Evolutionary conservation across 2,329 filamentous ascomycete genomes (phyloP).

Genomic region (Pseudogymnoascus sp.): DNA sequence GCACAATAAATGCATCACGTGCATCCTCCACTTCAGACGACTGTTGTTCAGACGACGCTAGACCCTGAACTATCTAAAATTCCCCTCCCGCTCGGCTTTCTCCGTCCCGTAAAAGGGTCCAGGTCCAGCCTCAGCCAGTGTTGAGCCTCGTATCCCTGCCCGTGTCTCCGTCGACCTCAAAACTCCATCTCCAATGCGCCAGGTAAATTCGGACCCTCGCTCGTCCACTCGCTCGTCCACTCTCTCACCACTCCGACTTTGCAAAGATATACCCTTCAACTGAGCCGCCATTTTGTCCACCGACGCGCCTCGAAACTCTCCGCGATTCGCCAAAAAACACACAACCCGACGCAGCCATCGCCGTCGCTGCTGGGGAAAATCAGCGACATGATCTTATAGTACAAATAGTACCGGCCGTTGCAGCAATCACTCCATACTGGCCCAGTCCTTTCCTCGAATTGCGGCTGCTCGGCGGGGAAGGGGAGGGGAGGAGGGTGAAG

Average conservation of each 20-base stretch:
- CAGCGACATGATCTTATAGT: constrained; percentile 7
- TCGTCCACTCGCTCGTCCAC: constrained; percentile 6
- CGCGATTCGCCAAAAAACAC: neutral
- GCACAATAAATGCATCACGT: neutral
- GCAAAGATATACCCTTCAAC: neutral
- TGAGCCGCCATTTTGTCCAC: neutral
- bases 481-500: constrained; percentile 2
- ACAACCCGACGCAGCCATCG: neutral
- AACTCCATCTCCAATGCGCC: neutral
- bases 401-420: neutral
- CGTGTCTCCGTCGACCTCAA: neutral
- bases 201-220: neutral
- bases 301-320: neutral
- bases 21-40: neutral
- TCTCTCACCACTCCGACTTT: neutral
- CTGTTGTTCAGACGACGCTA: neutral
- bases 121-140: neutral
- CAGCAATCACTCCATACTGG: neutral
- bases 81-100: constrained; percentile 1
- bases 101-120: neutral
- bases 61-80: neutral
- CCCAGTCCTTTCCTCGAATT: neutral
- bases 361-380: neutral
- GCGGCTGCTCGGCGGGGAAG: neutral
- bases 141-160: constrained; percentile 9